Evolutionary conservation across 2,329 filamentous ascomycete genomes (phyloP), one percentile per base, ranked within the genome.

Genomic region (Fusarium sp.): DNA sequence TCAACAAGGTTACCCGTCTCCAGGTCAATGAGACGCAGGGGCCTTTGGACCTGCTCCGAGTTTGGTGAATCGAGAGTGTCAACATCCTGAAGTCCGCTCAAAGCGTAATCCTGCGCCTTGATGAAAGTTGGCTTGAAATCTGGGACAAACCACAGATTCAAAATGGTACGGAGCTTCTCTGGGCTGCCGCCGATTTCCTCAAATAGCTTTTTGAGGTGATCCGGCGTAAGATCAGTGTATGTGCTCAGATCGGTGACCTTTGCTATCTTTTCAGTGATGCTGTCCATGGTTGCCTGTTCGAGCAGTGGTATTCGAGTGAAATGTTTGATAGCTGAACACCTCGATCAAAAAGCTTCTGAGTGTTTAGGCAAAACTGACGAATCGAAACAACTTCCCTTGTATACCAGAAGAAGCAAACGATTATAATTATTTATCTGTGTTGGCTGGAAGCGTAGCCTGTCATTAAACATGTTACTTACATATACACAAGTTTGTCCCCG

Each of bases 231-330:
- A 0, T 57, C 47, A 6, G 55, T 52, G 55, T 57, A 54, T 13
- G 55, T 54, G 47, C n/a, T 37, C 9, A 57, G 38, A 31, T 57
- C 55, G 1, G 55, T 54, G 15, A 57, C 55, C 31, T 52, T 57
- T 23, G 55, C 31, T 26, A 57, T 57, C 11, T 26, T 57, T 15
- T 57, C 31, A 0, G 55, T 54, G n/a, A 57, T 44, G 3, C 30
- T 54, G n/a, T 57, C 47, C 55, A 57, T 57, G 2, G 2, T 30
- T 6, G 2, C 4, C 7, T 1, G 3, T 10, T 23, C 23, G 23
- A 23, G 23, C 23, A 23, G 23, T 23, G 23, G 5, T 12, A 11
- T 8, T 40, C 6, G 3, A 18, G 6, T 11, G 8, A 16, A 13
- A 5, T 13, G 15, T 26, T 9, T 13, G 7, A 52, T 7, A 2